Percentiles rank a stretch among this genome's conserved stretches.
Conservation (phyloP, 305 asterid species). For the Solanum aculeatissimum region DNA sequence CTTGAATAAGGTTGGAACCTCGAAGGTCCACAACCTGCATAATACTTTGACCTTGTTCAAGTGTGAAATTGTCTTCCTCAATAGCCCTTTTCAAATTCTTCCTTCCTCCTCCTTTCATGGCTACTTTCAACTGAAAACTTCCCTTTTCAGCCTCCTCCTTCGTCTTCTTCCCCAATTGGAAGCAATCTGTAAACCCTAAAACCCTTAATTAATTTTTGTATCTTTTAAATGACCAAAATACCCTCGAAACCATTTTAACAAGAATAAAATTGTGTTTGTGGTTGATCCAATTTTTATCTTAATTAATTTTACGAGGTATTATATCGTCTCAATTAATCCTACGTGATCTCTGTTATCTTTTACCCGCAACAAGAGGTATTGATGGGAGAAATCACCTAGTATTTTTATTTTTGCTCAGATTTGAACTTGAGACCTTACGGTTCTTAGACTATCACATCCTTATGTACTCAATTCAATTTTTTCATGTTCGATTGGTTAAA, state of each 20-base stretch:
- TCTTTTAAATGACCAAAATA: neutral
- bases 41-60: conserved; percentile 46
- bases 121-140: neutral
- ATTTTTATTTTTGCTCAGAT: no score
- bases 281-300: neutral
- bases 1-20: conserved; percentile 79
- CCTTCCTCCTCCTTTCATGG: conserved; percentile 78
- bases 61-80: conserved; percentile 30
- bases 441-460: no score
- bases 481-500: no score
- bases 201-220: no score
- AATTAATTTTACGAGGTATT: neutral
- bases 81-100: conserved; percentile 72
- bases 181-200: neutral
- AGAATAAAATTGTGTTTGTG: no score
- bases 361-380: no score
- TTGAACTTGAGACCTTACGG: no score
- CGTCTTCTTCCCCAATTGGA: conserved; percentile 10
- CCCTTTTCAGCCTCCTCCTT: conserved; percentile 10
- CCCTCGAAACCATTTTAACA: neutral
- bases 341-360: neutral
- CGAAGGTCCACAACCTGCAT: conserved; percentile 72
- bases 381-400: no score
- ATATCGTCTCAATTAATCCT: neutral
- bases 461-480: no score